These are phyloP conservation scores for Rutstroemia sp. DNA, from an alignment of 2,329 filamentous ascomycete genomes.

Conservation along the genomic window DNA sequence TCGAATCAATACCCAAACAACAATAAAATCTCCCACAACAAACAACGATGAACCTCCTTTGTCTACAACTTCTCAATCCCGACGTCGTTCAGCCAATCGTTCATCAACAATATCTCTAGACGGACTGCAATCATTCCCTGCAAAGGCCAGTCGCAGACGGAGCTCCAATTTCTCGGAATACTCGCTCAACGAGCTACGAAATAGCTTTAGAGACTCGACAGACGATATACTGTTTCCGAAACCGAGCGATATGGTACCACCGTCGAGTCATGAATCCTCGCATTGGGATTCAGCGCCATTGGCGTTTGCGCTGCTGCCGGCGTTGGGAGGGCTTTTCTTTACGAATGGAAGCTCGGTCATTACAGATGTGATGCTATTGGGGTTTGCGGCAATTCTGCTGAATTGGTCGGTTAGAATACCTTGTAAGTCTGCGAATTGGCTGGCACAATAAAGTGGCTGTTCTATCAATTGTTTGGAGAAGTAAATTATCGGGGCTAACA, in stretches of 20 bases:
- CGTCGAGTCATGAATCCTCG: constrained; percentile 46
- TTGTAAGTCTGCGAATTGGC: constrained; percentile 38
- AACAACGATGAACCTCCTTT: constrained; percentile 14
- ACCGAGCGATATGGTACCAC: constrained; percentile 33
- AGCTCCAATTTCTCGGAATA: constrained; percentile 75
- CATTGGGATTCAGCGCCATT: constrained; percentile 76
- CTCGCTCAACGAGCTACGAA: constrained; percentile 60
- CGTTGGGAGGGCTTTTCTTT: constrained; percentile 77
- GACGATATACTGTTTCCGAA: constrained; percentile 60
- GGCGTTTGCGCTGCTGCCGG: constrained; percentile 76
- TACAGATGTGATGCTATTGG: constrained; percentile 77
- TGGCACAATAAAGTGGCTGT: not conserved
- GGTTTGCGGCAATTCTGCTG: constrained; percentile 74
- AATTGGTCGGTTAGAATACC: constrained; percentile 89
- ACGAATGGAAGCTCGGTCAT: constrained; percentile 75
- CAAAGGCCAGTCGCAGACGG: constrained; percentile 43
- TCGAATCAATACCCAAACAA: not conserved
- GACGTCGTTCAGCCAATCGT: constrained; percentile 19
- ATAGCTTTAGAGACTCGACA: constrained; percentile 56
- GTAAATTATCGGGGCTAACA: constrained; percentile 4
- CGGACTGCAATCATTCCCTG: constrained; percentile 16
- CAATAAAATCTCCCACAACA: not conserved
- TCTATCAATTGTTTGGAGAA: not conserved
- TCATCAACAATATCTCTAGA: constrained; percentile 23
- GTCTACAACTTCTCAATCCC: constrained; percentile 13